These are phyloP conservation scores for Spergularia bocconei DNA, from an alignment of 148 eudicot species.

Conservation along the genomic window DNA sequence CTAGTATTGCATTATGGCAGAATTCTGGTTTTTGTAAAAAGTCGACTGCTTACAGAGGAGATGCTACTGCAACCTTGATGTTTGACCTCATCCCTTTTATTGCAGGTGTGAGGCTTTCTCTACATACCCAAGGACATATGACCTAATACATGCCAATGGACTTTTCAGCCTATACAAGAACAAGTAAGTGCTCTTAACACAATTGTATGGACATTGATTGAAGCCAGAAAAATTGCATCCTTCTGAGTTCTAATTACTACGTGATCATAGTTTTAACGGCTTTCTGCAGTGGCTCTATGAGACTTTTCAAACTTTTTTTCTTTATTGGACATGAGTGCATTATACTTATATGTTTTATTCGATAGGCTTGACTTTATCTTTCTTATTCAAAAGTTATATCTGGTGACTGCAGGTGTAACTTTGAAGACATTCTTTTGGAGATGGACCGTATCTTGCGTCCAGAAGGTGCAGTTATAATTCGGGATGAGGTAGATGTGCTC, in stretches of 20 bases:
- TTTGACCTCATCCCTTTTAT: not conserved
- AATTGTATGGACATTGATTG: not conserved
- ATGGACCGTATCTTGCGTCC: constrained; percentile 94
- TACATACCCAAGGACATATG: constrained; percentile 93
- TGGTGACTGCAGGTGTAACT: constrained; percentile 53
- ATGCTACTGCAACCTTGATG: not conserved
- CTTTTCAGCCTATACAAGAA: constrained; percentile 79
- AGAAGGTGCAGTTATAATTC: constrained; percentile 87
- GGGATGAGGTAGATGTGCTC: constrained; percentile 83
- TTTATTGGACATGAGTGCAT: no score
- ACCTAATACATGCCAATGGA: constrained; percentile 87
- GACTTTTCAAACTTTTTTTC: no score
- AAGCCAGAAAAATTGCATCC: no score
- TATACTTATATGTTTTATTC: no score
- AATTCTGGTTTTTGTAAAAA: not conserved
- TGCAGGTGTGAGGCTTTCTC: constrained; percentile 93
- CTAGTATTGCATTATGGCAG: not conserved
- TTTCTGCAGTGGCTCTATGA: no score
- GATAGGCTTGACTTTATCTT: no score
- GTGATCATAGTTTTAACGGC: no score
- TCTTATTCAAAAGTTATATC: not conserved
- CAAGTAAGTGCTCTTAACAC: constrained; percentile 50
- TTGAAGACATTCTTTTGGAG: constrained; percentile 84
- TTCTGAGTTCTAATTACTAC: no score
- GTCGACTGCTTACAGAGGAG: not conserved